A percentile compares a stretch with the other conserved stretches of the same genome.
phyloP scores from a whole-genome alignment of 169 alveolate species.

The Amoebophrya sp. region DNA sequence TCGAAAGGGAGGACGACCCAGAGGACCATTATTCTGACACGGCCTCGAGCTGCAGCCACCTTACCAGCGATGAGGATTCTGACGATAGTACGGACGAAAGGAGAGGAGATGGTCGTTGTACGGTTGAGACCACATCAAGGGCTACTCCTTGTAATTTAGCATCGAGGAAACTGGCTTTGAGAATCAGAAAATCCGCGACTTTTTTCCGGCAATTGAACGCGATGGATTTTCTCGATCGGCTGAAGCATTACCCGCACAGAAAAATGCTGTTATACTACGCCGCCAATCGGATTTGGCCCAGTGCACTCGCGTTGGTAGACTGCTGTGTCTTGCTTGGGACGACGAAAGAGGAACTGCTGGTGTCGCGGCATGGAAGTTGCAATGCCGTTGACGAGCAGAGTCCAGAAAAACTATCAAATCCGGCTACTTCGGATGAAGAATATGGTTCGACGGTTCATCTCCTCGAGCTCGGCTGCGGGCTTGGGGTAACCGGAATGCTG shows the following conservation, averaged over 20 bases:
- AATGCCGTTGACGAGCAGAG: background rate
- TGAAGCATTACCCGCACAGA: background rate
- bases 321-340: background rate
- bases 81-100: background rate
- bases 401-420: background rate
- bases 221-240: background rate
- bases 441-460: background rate
- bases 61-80: background rate
- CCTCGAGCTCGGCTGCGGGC: background rate
- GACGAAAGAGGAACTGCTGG: background rate
- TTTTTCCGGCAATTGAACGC: background rate
- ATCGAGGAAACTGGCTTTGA: background rate
- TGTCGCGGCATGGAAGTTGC: background rate
- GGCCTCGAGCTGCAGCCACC: background rate
- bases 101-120: no score
- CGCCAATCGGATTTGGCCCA: background rate
- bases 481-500: background rate
- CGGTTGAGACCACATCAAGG: no score
- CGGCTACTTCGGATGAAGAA: no score
- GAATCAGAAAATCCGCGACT: background rate
- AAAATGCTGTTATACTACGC: background rate
- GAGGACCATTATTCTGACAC: no score
- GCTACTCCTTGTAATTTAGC: no score
- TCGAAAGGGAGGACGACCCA: background rate
- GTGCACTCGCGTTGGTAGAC: background rate